Evolutionary conservation across 169 alveolate genomes (phyloP).

Genomic region (Fabrea salina): DNA sequence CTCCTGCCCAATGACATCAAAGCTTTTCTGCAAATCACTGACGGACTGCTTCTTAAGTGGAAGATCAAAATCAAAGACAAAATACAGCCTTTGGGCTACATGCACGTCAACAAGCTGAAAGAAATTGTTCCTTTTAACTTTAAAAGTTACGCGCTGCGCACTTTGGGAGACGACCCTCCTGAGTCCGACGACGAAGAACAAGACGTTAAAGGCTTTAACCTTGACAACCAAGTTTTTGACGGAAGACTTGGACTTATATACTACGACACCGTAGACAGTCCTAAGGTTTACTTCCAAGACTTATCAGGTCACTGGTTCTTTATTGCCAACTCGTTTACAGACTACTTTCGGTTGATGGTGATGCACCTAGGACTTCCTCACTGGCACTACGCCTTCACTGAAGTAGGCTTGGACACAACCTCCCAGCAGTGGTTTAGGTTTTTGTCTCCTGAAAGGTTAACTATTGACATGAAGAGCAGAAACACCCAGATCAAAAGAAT

Average conservation of each 20-base stretch:
- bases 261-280: constrained; percentile 37
- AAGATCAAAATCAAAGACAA: constrained; percentile 53
- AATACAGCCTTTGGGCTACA: constrained; percentile 51
- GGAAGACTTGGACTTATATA: constrained; percentile 66
- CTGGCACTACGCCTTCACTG: constrained; percentile 72
- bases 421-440: constrained; percentile 63
- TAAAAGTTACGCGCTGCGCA: constrained; percentile 35
- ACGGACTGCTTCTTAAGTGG: constrained; percentile 61
- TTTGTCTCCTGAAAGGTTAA: constrained; percentile 63
- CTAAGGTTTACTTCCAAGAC: constrained; percentile 62
- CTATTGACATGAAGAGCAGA: constrained; percentile 60
- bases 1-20: constrained; percentile 61
- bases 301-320: constrained; percentile 61
- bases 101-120: constrained; percentile 59
- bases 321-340: constrained; percentile 67
- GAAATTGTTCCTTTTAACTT: constrained; percentile 42
- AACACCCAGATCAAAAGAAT: constrained; percentile 47
- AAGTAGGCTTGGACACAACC: constrained; percentile 63
- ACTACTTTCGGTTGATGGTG: constrained; percentile 65
- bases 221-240: constrained; percentile 54
- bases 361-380: constrained; percentile 70
- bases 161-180: constrained; percentile 46
- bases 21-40: constrained; percentile 59
- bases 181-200: background rate
- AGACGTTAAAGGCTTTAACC: constrained; percentile 52